Conservation (phyloP, 2,329 filamentous ascomycete species). For the Trichoderma cornu-damae region DNA sequence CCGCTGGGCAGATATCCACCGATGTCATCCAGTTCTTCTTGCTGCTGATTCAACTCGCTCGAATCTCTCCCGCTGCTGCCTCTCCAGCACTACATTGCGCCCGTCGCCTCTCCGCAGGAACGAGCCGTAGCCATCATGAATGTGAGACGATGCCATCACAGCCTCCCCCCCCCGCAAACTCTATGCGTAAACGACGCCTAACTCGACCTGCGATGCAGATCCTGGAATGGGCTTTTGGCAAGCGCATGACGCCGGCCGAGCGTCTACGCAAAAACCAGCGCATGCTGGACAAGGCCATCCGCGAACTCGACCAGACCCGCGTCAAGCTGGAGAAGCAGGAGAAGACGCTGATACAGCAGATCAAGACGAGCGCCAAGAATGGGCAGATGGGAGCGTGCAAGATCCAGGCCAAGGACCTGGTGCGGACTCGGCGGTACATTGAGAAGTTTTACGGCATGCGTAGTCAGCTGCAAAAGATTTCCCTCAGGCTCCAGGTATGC, state of each 20-base stretch:
- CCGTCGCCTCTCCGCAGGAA: background rate
- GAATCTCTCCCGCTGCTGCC: background rate
- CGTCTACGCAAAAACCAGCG: constrained; percentile 90
- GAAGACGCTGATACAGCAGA: constrained; percentile 92
- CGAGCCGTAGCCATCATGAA: constrained; percentile 45
- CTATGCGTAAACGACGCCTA: background rate
- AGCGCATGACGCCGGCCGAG: constrained; percentile 96
- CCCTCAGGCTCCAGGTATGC: constrained; percentile 79
- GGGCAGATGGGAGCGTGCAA: constrained; percentile 98
- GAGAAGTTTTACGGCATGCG: constrained; percentile 99
- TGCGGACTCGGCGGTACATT: constrained; percentile 86
- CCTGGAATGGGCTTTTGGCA: constrained; percentile 98
- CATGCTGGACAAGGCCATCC: constrained; percentile 93
- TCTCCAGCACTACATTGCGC: background rate
- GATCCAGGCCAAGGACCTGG: constrained; percentile 96
- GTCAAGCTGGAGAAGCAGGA: constrained; percentile 98
- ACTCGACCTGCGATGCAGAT: constrained; percentile 52
- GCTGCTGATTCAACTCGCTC: background rate
- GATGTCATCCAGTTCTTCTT: constrained; percentile 1
- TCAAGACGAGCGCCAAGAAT: constrained; percentile 98
- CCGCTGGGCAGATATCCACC: constrained; percentile 19
- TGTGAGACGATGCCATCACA: constrained; percentile 33
- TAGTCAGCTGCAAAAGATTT: constrained; percentile 94
- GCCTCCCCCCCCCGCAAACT: no score
- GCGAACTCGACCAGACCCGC: constrained; percentile 90